phyloP scores from a whole-genome alignment of 1,284 basidiomycete genomes.

The Sanguinoderma infundibulare region DNA sequence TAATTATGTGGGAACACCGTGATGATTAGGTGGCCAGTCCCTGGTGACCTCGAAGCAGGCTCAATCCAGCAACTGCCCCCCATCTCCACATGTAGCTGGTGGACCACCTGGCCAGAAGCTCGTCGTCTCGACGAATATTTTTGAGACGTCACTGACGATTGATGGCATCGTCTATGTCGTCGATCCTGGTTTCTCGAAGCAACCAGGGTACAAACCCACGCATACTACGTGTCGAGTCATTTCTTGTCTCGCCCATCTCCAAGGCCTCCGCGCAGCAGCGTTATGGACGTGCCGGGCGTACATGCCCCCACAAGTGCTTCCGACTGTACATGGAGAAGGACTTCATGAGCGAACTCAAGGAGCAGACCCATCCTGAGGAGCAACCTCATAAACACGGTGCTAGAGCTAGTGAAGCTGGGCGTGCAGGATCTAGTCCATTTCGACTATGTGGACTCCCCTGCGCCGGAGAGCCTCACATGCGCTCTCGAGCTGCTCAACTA shows the following conservation, averaged over 20 bases:
- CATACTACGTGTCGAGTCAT: conserved; percentile 93
- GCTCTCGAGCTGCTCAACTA: conserved; percentile 98
- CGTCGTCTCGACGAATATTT: conserved; percentile 96
- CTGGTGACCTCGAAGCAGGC: too few species aligned
- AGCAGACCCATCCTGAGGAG: too few species aligned
- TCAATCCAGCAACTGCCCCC: too few species aligned
- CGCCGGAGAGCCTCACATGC: conserved; percentile 97
- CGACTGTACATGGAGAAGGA: conserved; percentile 97
- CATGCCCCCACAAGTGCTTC: conserved; percentile 96
- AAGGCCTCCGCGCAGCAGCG: conserved; percentile 97
- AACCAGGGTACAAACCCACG: conserved; percentile 98
- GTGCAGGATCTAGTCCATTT: conserved; percentile 90
- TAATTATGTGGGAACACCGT: too few species aligned
- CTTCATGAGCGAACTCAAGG: conserved; percentile 94
- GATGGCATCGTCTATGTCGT: conserved; percentile 99
- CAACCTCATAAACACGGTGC: conserved; percentile 91
- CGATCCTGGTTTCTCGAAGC: conserved; percentile 96
- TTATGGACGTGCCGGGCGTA: conserved; percentile 95
- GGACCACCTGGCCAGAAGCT: conserved; percentile 92
- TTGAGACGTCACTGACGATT: conserved; percentile 98
- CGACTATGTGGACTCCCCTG: conserved; percentile 96
- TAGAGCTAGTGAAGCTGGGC: conserved; percentile 94
- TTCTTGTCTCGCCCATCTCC: conserved; percentile 94
- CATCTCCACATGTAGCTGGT: conserved; percentile 59
- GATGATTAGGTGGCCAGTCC: too few species aligned